Conservation (phyloP, 768 basidiomycete species). For the Imleria badia region DNA sequence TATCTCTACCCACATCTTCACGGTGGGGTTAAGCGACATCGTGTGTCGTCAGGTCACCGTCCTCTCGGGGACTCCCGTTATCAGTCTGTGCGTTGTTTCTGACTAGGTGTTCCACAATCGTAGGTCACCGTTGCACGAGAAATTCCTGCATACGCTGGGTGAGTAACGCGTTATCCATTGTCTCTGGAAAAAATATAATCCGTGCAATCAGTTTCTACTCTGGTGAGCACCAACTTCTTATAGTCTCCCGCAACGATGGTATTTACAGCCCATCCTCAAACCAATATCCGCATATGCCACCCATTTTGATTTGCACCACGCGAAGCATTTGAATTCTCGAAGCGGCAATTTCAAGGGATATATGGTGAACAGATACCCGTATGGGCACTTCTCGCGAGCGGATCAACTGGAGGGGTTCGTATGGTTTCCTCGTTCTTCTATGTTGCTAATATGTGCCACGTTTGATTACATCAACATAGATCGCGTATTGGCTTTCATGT, state of each 20-base stretch:
- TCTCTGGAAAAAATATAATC: neutral
- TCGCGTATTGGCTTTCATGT: constrained; percentile 79
- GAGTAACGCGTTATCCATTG: neutral
- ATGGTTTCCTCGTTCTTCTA: neutral
- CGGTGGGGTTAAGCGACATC: too few relatives aligned
- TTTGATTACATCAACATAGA: constrained; percentile 2
- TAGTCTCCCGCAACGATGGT: neutral
- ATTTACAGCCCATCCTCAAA: neutral
- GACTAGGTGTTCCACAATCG: neutral
- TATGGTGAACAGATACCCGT: constrained; percentile 75
- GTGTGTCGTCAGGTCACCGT: neutral
- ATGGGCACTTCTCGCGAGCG: constrained; percentile 82
- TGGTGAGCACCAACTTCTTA: constrained; percentile 33
- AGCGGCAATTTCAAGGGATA: constrained; percentile 63
- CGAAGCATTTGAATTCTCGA: constrained; percentile 84
- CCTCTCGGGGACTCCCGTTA: neutral
- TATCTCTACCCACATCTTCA: too few relatives aligned
- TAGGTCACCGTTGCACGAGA: constrained; percentile 90
- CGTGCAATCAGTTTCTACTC: constrained; percentile 58
- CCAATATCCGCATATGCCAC: too few relatives aligned
- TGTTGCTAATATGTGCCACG: neutral
- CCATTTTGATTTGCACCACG: neutral
- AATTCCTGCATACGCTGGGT: constrained; percentile 94
- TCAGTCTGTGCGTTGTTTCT: neutral
- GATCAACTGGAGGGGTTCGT: constrained; percentile 79